Evolutionary conservation across 306 rosid genomes (phyloP).

Genomic region (Gastrolobium bilobum): DNA sequence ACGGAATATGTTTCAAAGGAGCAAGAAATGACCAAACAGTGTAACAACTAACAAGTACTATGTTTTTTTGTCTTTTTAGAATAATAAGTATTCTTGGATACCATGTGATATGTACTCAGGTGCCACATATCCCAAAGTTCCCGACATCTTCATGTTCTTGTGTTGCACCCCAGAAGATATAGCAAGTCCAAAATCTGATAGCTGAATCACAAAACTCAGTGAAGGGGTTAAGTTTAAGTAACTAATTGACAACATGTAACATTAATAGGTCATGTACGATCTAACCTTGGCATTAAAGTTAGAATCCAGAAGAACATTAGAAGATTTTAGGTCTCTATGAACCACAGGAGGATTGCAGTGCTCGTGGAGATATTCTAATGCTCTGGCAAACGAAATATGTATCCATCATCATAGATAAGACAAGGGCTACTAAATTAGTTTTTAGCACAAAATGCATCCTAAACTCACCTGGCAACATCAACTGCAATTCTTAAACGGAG

Average conservation of each 20-base stretch:
- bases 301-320: constrained; percentile 88
- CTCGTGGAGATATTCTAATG: constrained; percentile 92
- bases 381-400: constrained; percentile 60
- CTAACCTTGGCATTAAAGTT: constrained; percentile 86
- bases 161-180: constrained; percentile 72
- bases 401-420: constrained; percentile 28
- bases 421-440: not conserved
- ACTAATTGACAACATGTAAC: constrained; percentile 16
- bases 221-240: constrained; percentile 28
- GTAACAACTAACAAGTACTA: not conserved
- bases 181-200: constrained; percentile 86
- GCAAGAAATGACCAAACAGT: constrained; percentile 33
- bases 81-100: constrained; percentile 49
- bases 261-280: constrained; percentile 5
- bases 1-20: constrained; percentile 29
- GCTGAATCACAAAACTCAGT: constrained; percentile 68
- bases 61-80: not conserved
- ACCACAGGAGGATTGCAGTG: constrained; percentile 83
- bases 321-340: constrained; percentile 81
- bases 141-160: constrained; percentile 75
- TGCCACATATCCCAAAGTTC: constrained; percentile 78
- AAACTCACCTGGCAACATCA: constrained; percentile 81
- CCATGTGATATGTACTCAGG: constrained; percentile 91
- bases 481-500: constrained; percentile 84
- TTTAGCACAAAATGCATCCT: constrained; percentile 1